Percentiles rank a stretch among this genome's conserved stretches.
phyloP scores from a whole-genome alignment of 805 yeast genomes.

The Saturnispora sekii region DNA sequence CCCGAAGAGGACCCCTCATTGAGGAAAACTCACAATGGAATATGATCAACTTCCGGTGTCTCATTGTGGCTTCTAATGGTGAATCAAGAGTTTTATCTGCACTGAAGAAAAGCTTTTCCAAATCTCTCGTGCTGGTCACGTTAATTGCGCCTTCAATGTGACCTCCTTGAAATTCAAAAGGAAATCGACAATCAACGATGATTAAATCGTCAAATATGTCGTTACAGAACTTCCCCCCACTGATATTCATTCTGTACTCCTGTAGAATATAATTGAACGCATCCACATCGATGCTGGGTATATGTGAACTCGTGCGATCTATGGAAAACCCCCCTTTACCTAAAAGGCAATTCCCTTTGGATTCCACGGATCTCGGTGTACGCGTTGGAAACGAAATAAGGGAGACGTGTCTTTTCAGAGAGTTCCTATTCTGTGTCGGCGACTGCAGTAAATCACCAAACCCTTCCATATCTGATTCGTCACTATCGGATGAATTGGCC shows the following conservation, averaged over 20 bases:
- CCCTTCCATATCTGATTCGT: not conserved
- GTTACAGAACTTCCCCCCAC: slow-evolving; percentile 24
- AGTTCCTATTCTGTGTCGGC: slow-evolving; percentile 5
- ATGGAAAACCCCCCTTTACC: slow-evolving; percentile 3
- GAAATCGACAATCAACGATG: slow-evolving; percentile 84
- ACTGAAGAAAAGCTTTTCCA: slow-evolving; percentile 47
- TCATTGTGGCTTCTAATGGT: slow-evolving; percentile 19
- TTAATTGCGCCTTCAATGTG: slow-evolving; percentile 81
- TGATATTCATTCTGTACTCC: slow-evolving; percentile 25
- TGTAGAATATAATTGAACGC: slow-evolving; percentile 45
- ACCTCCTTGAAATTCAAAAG: slow-evolving; percentile 88
- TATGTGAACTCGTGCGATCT: slow-evolving; percentile 20
- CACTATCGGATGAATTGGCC: not conserved
- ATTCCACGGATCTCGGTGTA: not conserved
- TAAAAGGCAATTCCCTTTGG: slow-evolving; percentile 2
- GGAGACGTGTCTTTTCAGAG: slow-evolving; percentile 2
- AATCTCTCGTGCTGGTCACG: slow-evolving; percentile 55
- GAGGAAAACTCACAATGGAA: slow-evolving; percentile 95
- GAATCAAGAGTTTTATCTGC: slow-evolving; percentile 13
- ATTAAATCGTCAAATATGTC: slow-evolving; percentile 43
- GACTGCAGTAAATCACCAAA: slow-evolving; percentile 2
- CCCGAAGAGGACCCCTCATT: slow-evolving; percentile 91
- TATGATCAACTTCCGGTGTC: slow-evolving; percentile 42
- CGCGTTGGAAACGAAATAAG: slow-evolving; percentile 1
- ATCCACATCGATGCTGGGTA: slow-evolving; percentile 56